These are phyloP conservation scores for Huntiella decipiens DNA, from an alignment of 2,329 filamentous ascomycete genomes.

Conservation along the genomic window DNA sequence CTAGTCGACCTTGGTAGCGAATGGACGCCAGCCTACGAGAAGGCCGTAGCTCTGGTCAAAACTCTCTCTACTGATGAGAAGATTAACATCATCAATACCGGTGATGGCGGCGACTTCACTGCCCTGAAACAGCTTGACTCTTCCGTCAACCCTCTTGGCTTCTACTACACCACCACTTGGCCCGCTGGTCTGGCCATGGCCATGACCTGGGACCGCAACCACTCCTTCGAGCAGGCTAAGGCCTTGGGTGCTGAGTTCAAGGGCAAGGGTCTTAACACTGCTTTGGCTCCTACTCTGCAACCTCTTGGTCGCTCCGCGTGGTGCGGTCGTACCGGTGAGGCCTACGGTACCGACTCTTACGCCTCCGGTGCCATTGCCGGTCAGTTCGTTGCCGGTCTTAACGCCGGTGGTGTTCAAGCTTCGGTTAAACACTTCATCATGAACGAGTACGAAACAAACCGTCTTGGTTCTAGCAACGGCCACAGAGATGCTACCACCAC, in stretches of 20 bases:
- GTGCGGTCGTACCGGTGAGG: constrained; percentile 47
- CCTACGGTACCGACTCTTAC: constrained; percentile 45
- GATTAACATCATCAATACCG: constrained; percentile 58
- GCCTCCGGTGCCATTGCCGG: constrained; percentile 37
- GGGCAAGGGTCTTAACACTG: constrained; percentile 51
- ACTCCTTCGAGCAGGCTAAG: constrained; percentile 52
- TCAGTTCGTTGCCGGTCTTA: constrained; percentile 18
- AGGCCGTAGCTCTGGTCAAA: constrained; percentile 46
- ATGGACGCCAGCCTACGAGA: constrained; percentile 53
- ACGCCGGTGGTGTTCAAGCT: constrained; percentile 21
- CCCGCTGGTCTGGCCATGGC: constrained; percentile 63
- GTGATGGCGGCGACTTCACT: constrained; percentile 53
- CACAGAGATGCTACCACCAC: constrained; percentile 36
- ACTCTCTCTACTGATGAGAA: constrained; percentile 59
- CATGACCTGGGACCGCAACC: constrained; percentile 58
- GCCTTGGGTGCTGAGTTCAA: constrained; percentile 52
- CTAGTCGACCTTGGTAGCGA: constrained; percentile 14
- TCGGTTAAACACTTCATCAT: constrained; percentile 46
- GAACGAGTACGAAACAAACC: constrained; percentile 60
- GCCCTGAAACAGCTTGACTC: constrained; percentile 47
- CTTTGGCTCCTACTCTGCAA: constrained; percentile 27
- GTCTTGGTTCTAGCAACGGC: constrained; percentile 23
- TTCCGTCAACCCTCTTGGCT: constrained; percentile 33
- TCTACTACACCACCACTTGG: constrained; percentile 55
- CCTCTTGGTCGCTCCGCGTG: constrained; percentile 25